Conservation (phyloP, 306 rosid species). For the Vigna nakashimae region DNA sequence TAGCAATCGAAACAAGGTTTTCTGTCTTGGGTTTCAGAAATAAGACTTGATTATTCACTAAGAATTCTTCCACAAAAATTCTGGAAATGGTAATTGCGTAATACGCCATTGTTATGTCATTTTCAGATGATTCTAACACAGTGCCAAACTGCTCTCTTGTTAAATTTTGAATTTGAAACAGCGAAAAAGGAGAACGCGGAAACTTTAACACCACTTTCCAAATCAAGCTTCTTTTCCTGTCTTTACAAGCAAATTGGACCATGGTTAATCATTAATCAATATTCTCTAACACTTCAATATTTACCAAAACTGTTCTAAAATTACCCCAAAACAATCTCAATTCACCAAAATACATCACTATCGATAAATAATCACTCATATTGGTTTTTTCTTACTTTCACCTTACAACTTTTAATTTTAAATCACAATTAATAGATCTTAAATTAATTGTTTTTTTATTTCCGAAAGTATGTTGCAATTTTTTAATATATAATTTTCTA, state of each 20-base stretch:
- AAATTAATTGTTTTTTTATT: no score
- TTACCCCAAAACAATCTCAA: no score
- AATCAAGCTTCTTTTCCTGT: not conserved
- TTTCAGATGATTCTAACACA: slow-evolving; percentile 4
- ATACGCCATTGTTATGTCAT: slow-evolving; percentile 15
- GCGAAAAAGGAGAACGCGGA: not conserved
- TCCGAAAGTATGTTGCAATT: no score
- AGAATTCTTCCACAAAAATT: not conserved
- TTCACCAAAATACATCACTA: no score
- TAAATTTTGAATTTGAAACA: no score
- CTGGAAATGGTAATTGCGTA: not conserved
- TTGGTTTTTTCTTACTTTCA: no score
- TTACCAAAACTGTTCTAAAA: no score
- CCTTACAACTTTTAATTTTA: no score
- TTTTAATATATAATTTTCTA: not conserved
- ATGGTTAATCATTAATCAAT: not conserved
- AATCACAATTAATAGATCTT: no score
- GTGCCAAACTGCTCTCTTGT: not conserved
- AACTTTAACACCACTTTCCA: not conserved
- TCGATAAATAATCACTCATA: no score
- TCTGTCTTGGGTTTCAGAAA: slow-evolving; percentile 9
- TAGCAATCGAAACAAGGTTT: not conserved
- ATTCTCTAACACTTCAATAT: no score
- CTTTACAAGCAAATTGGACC: not conserved
- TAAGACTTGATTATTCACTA: not conserved